Base-by-base conservation (phyloP, 257 asterid species). In the Echium plantagineum region DNA sequence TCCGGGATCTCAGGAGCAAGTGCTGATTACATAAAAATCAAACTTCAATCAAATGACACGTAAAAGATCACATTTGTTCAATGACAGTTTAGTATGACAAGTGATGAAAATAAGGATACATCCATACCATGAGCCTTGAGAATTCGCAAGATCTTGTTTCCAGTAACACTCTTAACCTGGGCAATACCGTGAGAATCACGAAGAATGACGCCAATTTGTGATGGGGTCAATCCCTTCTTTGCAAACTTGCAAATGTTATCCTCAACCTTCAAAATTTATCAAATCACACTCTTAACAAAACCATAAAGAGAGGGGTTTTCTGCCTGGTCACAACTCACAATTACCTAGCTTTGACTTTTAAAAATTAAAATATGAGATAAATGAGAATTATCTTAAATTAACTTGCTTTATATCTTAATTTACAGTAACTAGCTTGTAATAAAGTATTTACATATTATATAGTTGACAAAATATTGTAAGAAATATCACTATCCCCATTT, bases 1-100 rank as follows among this genome's bases (percentile, higher is more conserved):
- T 83, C 96, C 0, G 96, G 96, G 70, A 88, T 85, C 80, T 88
- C 93, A 19, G 96, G 96, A 15, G 87, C 96, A 75, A 88, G 94
- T 19, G 86, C 96, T 85, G 22, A 5, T 8, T 5, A 55, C 8
- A 55, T 18, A 18, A 7, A 55, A 15, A 55, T n/a, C 4, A 55
- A 52, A 49, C 20, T 21, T 12, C 21, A 17, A 12, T 17, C 1
- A 35, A 10, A 8, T 35, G 15, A 18, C 21, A 26, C 59, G 22
- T 55, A 55, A 55, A 35, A 35, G 9, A 35, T 7, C 6, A 35
- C 47, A 24, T 24, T 24, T 24, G 2, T 24, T 24, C 26, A 35
- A 7, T 2, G 6, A 35, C 6, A 13, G 13, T 7, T 8, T 5
- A 35, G 1, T 35, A 7, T 35, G 0, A 7, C 0, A 35, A 35